Evolutionary conservation across 331 rosid genomes (phyloP).

Genomic region (Pyrus hybrid): DNA sequence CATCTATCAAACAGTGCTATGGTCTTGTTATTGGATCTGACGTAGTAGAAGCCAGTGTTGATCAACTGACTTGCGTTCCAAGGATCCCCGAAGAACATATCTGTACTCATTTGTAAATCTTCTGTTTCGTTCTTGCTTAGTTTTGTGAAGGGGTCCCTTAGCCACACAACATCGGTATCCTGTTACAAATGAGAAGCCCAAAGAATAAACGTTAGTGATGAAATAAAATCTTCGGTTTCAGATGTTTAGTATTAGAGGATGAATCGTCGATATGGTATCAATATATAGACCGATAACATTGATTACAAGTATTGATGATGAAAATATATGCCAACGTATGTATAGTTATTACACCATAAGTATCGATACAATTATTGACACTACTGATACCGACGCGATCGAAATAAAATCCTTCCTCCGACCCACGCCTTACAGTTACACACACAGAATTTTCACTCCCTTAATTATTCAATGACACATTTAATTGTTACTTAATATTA

Average conservation of each 20-base stretch:
- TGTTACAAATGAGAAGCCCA: neutral
- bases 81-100: slow-evolving; percentile 37
- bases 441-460: neutral
- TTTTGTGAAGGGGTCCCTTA: slow-evolving; percentile 52
- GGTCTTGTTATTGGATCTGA: slow-evolving; percentile 60
- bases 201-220: neutral
- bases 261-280: neutral
- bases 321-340: neutral
- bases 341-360: neutral
- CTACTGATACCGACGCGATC: neutral
- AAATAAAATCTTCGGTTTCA: neutral
- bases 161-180: slow-evolving; percentile 85
- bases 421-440: neutral
- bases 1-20: slow-evolving; percentile 52
- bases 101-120: slow-evolving; percentile 67
- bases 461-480: no score
- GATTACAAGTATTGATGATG: no score
- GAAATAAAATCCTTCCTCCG: neutral
- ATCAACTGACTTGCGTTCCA: slow-evolving; percentile 29
- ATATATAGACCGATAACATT: no score
- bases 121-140: slow-evolving; percentile 44
- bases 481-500: no score
- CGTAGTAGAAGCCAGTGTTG: slow-evolving; percentile 76
- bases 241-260: neutral
- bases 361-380: no score